Base-by-base conservation (phyloP, 108 stramenopile genomes). In the Epithemia pelagica region DNA sequence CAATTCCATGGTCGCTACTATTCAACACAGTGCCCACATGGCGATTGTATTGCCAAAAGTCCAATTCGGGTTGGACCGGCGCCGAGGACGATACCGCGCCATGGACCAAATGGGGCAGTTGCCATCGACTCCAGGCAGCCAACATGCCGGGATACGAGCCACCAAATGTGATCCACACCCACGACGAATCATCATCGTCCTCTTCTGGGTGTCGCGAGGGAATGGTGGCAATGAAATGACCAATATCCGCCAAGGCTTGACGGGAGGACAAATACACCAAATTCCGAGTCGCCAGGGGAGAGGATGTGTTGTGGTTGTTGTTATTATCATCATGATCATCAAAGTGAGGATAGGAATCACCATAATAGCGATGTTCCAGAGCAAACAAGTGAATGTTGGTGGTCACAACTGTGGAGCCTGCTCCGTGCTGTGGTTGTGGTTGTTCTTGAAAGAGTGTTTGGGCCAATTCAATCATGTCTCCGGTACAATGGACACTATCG, bases 341-440 rank as follows among this genome's bases (percentile, higher is more conserved):
- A 52, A 64, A 81, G 77, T 10, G 25, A 7, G 91, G 92, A 67
- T 88, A 75, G 2, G 86, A 82, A 61, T 84, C 59, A 53, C 94
- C 96, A 64, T 95, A 97, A 74, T 92, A 95, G 0, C 96, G 86
- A 78, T 95, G 96, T 65, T 95, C 92, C 37, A 97, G 63, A 1
- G 91, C 88, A 79, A 80, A 90, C 66, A 93, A 24, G 54, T 81
- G 81, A 1, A 89, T 74, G 58, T 67, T 71, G 61, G 67, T 59
- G n/a, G n/a, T n/a, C n/a, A n/a, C n/a, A n/a, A n/a, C n/a, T n/a
- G n/a, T n/a, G n/a, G 62, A 23, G 30, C 57, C 54, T 15, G 70
- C 60, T 15, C 74, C 46, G 61, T 66, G 53, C 10, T 79, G 56
- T 15, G 5, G 5, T 46, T 46, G 10, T 26, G 59, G 22, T 15